These are phyloP conservation scores for Globisporangium yorkense DNA, from an alignment of 352 stramenopile genomes.

Conservation along the genomic window DNA sequence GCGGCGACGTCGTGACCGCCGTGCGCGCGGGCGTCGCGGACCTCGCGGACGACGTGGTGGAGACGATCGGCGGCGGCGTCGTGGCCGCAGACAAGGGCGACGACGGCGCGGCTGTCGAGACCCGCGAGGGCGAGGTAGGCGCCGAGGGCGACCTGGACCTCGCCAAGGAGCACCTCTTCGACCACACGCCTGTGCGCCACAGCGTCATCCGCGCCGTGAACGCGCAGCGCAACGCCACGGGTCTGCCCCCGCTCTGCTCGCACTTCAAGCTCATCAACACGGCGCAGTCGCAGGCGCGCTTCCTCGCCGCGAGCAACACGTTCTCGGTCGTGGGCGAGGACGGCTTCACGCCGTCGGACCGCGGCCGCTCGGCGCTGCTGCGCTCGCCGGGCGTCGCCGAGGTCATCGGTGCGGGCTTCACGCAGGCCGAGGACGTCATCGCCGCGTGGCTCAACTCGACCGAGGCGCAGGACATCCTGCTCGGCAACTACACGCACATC, in stretches of 20 bases:
- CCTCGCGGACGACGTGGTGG: conserved; percentile 7
- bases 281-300: conserved; percentile 17
- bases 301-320: conserved; percentile 15
- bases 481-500: conserved; percentile 27
- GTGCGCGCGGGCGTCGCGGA: background rate
- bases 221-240: background rate
- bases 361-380: conserved; percentile 7
- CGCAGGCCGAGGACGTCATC: conserved; percentile 11
- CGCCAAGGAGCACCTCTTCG: conserved; percentile 1
- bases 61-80: background rate
- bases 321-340: conserved; percentile 14
- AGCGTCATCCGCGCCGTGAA: background rate
- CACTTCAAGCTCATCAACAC: conserved; percentile 20
- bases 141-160: background rate
- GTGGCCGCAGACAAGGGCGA: background rate
- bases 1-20: background rate
- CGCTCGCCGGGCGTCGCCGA: conserved; percentile 19
- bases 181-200: background rate
- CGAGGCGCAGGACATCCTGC: conserved; percentile 11
- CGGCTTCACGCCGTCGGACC: conserved; percentile 16
- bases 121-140: background rate
- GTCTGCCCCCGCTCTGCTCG: conserved; percentile 2
- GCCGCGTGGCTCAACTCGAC: conserved; percentile 18
- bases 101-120: background rate
- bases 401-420: conserved; percentile 23